Percentiles rank a stretch among this genome's conserved stretches.
These are phyloP conservation scores for Leishmania gerbilli DNA, from an alignment of 208 protist genomes.

Conservation along the genomic window DNA sequence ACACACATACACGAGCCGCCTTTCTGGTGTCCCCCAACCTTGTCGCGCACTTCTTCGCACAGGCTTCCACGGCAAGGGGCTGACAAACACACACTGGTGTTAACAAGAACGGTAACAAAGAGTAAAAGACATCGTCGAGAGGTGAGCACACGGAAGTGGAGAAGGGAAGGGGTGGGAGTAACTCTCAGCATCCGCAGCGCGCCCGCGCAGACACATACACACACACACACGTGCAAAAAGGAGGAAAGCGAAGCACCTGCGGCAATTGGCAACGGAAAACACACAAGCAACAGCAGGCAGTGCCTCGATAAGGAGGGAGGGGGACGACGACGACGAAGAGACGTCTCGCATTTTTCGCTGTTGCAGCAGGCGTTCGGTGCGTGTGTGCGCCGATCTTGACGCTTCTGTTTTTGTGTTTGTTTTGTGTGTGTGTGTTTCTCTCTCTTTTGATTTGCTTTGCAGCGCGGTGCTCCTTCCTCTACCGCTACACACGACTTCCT, in stretches of 20 bases:
- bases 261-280: background rate
- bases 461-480: no score
- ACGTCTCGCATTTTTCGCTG: background rate
- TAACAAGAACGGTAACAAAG: background rate
- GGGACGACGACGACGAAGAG: no score
- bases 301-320: background rate
- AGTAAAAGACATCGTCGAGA: background rate
- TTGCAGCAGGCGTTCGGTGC: background rate
- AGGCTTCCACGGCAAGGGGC: background rate
- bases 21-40: background rate
- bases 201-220: no score
- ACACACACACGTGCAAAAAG: background rate
- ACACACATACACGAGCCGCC: background rate
- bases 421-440: no score
- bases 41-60: background rate
- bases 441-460: background rate
- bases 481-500: no score
- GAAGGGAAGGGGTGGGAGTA: background rate
- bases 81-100: background rate
- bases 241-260: background rate
- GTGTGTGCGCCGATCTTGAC: constrained; percentile 13
- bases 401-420: background rate
- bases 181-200: no score
- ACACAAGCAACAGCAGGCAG: background rate
- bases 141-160: constrained; percentile 10